Conservation (phyloP, 352 stramenopile species). For the Phytophthora agathidicida region DNA sequence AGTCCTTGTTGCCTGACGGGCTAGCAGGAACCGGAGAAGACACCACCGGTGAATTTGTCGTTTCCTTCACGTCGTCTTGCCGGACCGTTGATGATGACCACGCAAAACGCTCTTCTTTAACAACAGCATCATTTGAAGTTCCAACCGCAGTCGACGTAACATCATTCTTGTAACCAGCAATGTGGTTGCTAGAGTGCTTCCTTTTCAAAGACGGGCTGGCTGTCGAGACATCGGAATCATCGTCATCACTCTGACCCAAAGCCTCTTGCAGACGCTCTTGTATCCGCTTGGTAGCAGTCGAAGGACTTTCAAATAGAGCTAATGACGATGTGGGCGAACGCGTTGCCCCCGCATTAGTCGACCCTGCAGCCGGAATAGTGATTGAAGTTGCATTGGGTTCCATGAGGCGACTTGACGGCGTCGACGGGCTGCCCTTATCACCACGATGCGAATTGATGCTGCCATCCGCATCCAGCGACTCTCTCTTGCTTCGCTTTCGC, state of each 20-base stretch:
- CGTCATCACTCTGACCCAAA: conserved; percentile 59
- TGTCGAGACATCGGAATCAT: conserved; percentile 37
- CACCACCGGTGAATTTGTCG: conserved; percentile 6
- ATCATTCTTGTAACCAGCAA: neutral
- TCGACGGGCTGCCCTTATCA: conserved; percentile 15
- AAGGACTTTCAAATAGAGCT: conserved; percentile 50
- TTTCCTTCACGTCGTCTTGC: conserved; percentile 3
- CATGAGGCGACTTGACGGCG: neutral
- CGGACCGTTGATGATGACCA: neutral
- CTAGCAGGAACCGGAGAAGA: conserved; percentile 23
- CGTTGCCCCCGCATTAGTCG: conserved; percentile 1
- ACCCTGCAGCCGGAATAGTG: neutral
- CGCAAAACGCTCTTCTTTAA: conserved; percentile 9
- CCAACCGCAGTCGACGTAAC: neutral
- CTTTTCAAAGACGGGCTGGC: conserved; percentile 15
- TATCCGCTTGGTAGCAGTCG: conserved; percentile 48
- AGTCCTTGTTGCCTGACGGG: conserved; percentile 22
- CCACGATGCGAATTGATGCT: neutral
- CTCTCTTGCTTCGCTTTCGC: conserved; percentile 34
- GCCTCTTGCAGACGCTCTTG: conserved; percentile 58
- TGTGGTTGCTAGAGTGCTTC: conserved; percentile 27
- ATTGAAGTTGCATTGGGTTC: neutral
- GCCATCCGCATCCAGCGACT: conserved; percentile 19
- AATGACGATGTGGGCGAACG: conserved; percentile 21
- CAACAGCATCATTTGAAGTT: neutral